Percentiles rank a stretch among this genome's conserved stretches.
phyloP scores from a whole-genome alignment of 768 basidiomycete genomes.

The Rhizopogon sp. region DNA sequence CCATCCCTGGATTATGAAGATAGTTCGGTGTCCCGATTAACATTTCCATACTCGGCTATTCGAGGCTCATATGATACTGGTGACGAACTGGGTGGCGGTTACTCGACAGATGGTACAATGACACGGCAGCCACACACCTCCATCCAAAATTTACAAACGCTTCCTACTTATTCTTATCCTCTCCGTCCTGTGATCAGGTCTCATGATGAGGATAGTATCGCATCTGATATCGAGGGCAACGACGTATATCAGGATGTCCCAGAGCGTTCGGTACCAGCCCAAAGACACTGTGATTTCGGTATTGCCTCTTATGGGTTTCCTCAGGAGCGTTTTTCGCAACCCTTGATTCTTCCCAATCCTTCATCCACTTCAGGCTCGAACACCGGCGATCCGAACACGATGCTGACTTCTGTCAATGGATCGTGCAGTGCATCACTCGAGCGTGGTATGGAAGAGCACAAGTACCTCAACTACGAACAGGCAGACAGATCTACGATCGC shows the following conservation, averaged over 20 bases:
- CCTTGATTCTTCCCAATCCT: conserved; percentile 11
- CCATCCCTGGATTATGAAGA: conserved; percentile 17
- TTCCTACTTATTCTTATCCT: neutral
- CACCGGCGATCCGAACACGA: neutral
- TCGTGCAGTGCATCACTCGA: neutral
- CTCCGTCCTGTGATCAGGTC: conserved; percentile 4
- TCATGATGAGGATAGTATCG: conserved; percentile 7
- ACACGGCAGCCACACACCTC: neutral
- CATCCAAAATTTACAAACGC: neutral
- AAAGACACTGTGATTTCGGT: neutral
- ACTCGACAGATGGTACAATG: conserved; percentile 18
- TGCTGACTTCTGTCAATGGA: neutral
- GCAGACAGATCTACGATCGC: neutral
- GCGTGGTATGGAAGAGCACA: neutral
- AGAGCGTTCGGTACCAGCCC: neutral
- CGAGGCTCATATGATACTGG: conserved; percentile 5
- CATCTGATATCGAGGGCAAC: conserved; percentile 13
- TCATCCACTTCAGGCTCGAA: conserved; percentile 18
- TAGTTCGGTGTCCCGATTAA: conserved; percentile 10
- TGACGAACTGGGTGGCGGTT: conserved; percentile 13
- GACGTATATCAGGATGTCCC: conserved; percentile 5
- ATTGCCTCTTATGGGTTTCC: conserved; percentile 4
- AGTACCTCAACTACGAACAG: neutral
- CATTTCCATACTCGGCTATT: conserved; percentile 11
- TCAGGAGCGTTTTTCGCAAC: conserved; percentile 3